phyloP scores from a whole-genome alignment of 2,329 filamentous ascomycete genomes.

The Arthrobotrys megalospora region DNA sequence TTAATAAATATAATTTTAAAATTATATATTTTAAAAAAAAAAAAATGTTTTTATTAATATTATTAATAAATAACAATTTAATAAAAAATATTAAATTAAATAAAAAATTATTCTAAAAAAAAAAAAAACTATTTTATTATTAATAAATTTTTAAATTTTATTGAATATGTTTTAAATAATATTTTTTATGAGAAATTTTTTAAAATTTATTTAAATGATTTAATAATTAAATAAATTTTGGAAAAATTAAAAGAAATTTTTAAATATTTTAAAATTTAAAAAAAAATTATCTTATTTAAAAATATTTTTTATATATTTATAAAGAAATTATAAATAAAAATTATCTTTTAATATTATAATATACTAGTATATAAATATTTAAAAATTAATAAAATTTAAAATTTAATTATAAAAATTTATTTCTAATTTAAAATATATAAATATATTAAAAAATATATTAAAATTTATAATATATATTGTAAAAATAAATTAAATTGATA shows the following conservation, averaged over 20 bases:
- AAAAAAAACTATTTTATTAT: not conserved
- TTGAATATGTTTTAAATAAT: not conserved
- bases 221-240: not conserved
- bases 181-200: not conserved
- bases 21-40: not conserved
- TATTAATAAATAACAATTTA: not conserved
- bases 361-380: not conserved
- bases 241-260: not conserved
- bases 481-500: not conserved
- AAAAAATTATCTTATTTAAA: not conserved
- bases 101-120: not conserved
- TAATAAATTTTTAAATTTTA: slow-evolving; percentile 4
- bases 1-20: slow-evolving; percentile 9
- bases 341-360: slow-evolving; percentile 1
- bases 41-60: not conserved
- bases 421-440: not conserved
- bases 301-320: slow-evolving; percentile 2
- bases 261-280: not conserved
- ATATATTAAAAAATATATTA: too few relatives aligned
- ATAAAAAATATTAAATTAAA: not conserved
- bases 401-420: not conserved
- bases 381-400: not conserved
- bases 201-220: not conserved
- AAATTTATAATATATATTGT: slow-evolving; percentile 10
- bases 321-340: not conserved